Conservation (phyloP, 1,284 basidiomycete genomes). For the Coriolopsis trogii region DNA sequence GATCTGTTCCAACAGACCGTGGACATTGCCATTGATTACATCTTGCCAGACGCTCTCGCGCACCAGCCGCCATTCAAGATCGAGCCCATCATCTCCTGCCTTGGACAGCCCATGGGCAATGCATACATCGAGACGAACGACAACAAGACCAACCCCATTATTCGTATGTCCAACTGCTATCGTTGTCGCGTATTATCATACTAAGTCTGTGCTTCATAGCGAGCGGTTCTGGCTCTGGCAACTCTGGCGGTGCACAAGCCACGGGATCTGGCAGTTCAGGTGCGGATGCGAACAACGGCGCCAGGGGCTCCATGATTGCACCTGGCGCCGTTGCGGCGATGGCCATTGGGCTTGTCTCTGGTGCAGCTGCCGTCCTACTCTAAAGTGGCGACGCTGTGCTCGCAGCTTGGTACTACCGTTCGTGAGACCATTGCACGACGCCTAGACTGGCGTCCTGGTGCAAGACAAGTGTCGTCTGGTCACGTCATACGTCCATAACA, state of each 20-base stretch:
- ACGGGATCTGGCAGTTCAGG: constrained; percentile 7
- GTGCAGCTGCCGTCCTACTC: constrained; percentile 18
- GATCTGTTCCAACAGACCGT: constrained; percentile 72
- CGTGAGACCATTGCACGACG: constrained; percentile 1
- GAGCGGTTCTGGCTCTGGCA: not conserved
- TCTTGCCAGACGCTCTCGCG: constrained; percentile 67
- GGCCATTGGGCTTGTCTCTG: constrained; percentile 17
- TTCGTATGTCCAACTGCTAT: not conserved
- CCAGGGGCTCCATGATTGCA: constrained; percentile 10
- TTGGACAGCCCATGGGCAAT: constrained; percentile 56
- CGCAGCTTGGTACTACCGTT: not conserved
- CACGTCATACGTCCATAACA: not conserved
- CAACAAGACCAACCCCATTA: constrained; percentile 55
- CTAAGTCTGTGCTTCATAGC: not conserved
- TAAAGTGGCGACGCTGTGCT: constrained; percentile 1
- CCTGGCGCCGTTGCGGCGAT: constrained; percentile 11
- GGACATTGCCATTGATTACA: constrained; percentile 72
- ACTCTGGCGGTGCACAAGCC: constrained; percentile 1
- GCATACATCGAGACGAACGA: constrained; percentile 74
- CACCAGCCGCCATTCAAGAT: constrained; percentile 64
- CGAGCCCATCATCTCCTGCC: constrained; percentile 67
- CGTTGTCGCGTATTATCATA: too few species aligned
- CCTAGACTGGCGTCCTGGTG: constrained; percentile 4
- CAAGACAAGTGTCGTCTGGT: too few species aligned
- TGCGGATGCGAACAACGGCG: constrained; percentile 16